Conservation (phyloP, 2,329 filamentous ascomycete genomes). For the Penicillium psychrosexuale region DNA sequence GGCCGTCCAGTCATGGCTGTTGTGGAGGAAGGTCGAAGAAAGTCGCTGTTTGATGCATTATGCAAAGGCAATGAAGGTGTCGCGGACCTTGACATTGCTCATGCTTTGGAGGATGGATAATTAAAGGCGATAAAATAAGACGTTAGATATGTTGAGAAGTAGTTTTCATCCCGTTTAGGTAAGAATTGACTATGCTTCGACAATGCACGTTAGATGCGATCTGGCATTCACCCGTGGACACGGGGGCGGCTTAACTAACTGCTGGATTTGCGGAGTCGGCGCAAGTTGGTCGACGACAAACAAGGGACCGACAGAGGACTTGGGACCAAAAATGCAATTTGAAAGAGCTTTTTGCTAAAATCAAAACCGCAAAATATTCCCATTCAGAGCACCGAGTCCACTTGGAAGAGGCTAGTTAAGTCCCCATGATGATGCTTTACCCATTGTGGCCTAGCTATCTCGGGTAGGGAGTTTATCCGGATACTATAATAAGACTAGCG, state of each 20-base stretch:
- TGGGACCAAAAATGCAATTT: not conserved
- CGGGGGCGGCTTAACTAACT: conserved; percentile 13
- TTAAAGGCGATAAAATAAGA: conserved; percentile 6
- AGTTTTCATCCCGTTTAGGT: conserved; percentile 29
- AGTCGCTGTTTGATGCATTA: conserved; percentile 45
- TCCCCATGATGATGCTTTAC: conserved; percentile 31
- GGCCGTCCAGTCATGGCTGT: conserved; percentile 29
- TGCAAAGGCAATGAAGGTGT: conserved; percentile 58
- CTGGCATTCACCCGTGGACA: conserved; percentile 21
- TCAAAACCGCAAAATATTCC: conserved; percentile 1
- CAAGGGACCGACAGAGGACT: not conserved
- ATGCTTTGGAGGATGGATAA: conserved; percentile 32
- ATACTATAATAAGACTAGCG: conserved; percentile 15
- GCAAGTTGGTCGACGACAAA: conserved; percentile 2
- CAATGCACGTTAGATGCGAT: conserved; percentile 32
- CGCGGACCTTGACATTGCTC: conserved; percentile 62
- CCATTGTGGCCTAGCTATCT: conserved; percentile 18
- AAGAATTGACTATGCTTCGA: conserved; percentile 11
- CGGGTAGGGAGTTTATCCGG: conserved; percentile 19
- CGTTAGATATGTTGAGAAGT: conserved; percentile 17
- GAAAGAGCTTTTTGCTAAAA: not conserved
- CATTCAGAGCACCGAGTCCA: conserved; percentile 7
- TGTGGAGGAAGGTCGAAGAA: conserved; percentile 29
- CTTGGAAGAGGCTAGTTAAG: conserved; percentile 18
- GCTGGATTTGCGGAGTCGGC: conserved; percentile 6